These are phyloP conservation scores for Mucor irregularis DNA, from an alignment of 371 early-diverging fungal genomes.

Conservation along the genomic window DNA sequence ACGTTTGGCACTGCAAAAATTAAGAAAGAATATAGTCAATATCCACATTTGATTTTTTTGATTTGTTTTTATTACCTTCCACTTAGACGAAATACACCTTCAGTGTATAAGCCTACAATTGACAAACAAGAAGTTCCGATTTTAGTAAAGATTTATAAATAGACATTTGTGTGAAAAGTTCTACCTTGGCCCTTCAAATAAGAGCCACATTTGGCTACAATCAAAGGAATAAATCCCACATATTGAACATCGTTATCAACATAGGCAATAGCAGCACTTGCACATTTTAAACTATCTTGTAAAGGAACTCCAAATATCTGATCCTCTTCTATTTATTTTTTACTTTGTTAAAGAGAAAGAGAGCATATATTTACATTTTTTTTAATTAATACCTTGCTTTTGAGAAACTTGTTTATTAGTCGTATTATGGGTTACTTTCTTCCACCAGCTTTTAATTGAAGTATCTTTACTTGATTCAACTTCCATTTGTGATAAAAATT, in stretches of 20 bases:
- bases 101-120: constrained; percentile 31
- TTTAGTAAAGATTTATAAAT: not conserved
- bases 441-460: constrained; percentile 33
- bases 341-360: no score
- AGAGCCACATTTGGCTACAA: constrained; percentile 56
- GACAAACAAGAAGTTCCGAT: no score
- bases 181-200: constrained; percentile 53
- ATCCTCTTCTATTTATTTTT: constrained; percentile 6
- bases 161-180: not conserved
- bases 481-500: constrained; percentile 10
- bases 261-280: constrained; percentile 32
- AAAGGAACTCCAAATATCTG: constrained; percentile 37
- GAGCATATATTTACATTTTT: not conserved
- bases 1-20: constrained; percentile 48
- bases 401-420: constrained; percentile 17
- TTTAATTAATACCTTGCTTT: constrained; percentile 23
- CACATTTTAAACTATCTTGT: constrained; percentile 25
- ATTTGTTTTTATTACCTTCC: constrained; percentile 26
- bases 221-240: constrained; percentile 49
- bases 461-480: constrained; percentile 24
- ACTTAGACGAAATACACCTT: constrained; percentile 42
- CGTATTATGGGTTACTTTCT: constrained; percentile 22
- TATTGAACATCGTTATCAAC: constrained; percentile 27
- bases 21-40: not conserved
- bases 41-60: not conserved